phyloP scores from a whole-genome alignment of 176 grass and related monocot genomes.

The Hsuehochloa calcarea region DNA sequence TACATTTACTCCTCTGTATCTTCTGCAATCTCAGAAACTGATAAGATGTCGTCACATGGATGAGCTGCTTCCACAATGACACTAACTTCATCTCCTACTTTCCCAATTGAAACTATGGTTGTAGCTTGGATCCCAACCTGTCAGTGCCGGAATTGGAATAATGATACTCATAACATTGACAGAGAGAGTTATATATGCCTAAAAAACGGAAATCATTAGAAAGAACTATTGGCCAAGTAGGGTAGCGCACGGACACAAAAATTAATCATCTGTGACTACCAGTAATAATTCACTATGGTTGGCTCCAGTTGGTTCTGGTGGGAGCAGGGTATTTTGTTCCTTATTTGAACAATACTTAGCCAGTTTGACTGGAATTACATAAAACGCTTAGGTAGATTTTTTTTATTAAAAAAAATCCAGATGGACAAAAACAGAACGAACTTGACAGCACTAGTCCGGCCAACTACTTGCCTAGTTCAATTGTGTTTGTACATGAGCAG shows the following conservation, averaged over 20 bases:
- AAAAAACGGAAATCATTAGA: background rate
- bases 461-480: background rate
- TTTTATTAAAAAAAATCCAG: background rate
- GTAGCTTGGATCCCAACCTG: constrained; percentile 86
- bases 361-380: constrained; percentile 1
- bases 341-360: background rate
- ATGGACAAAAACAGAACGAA: background rate
- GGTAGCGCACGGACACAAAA: background rate
- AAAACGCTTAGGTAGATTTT: background rate
- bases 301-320: background rate
- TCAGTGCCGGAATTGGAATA: constrained; percentile 12
- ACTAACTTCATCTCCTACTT: constrained; percentile 61
- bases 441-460: background rate
- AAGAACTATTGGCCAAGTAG: background rate
- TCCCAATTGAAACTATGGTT: constrained; percentile 46
- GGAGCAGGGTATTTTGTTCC: background rate
- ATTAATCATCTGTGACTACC: background rate
- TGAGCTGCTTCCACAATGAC: constrained; percentile 57
- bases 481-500: background rate
- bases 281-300: background rate
- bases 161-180: background rate
- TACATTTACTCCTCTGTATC: constrained; percentile 47
- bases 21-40: constrained; percentile 63
- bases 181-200: background rate
- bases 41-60: constrained; percentile 80